Base-by-base conservation (phyloP, 2,329 filamentous ascomycete species). In the Fusarium sp. region DNA sequence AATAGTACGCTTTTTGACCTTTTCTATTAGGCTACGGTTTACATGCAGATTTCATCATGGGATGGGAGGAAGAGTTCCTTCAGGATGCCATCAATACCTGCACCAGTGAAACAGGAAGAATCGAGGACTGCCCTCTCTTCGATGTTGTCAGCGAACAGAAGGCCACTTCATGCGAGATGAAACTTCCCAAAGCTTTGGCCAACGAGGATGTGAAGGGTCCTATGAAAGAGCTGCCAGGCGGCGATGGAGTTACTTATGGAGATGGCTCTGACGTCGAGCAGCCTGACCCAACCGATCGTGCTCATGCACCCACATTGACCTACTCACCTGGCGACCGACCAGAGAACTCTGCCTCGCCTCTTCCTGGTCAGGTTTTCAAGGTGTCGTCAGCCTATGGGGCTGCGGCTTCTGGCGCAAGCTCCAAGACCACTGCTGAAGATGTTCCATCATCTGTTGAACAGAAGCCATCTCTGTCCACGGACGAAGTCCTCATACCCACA, bases 31-130 rank as follows among this genome's bases (percentile, higher is more conserved):
- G 94, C 54, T 93, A 87, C 75, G 92, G 93, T 41, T 94, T 94
- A 80, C 90, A 96, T 79, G 94, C 87, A 55, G 94, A 97, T 79
- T 96, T 96, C 83, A 91, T 96, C 77, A 91, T 88, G 79, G 94
- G 93, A 35, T 97, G 94, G 94, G 88, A 95, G 5, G 79, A 84
- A 14, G 84, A 85, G 7, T 90, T 94, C 82, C 87, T 96, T 41
- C 90, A 95, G 81, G 58, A 87, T 11, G 94, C 94, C n/a, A 86
- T 95, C 70, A 82, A 95, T 52, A 88, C 86, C 13, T 98, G 95
- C 88, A 96, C 92, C 58, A 93, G 90, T 82, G 79, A 78, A 1
- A 91, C 90, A 15, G 95, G 95, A 39, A 78, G 85, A 47, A 90
- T 97, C 51, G 78, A 87, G 48, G 94, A 95, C 81, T 98, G 95